These are phyloP conservation scores for Xylaria bambusicola DNA, from an alignment of 495 filamentous ascomycete genomes.

Conservation along the genomic window DNA sequence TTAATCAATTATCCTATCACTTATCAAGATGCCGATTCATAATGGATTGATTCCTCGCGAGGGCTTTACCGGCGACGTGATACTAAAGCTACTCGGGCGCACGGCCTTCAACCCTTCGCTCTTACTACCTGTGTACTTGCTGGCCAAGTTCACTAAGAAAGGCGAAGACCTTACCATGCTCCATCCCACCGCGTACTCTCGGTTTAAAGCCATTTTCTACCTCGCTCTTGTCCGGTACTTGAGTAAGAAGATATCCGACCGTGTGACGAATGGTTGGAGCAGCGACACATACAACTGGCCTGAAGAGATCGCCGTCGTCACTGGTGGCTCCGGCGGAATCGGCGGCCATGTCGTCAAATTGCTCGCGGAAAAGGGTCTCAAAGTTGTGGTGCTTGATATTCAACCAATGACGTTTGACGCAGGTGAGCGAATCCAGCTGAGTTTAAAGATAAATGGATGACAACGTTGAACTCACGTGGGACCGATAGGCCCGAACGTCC, in stretches of 20 bases:
- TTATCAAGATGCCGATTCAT: constrained; percentile 46
- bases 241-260: constrained; percentile 52
- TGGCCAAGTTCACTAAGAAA: constrained; percentile 60
- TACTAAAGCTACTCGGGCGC: constrained; percentile 53
- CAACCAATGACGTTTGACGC: constrained; percentile 57
- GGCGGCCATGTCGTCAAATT: constrained; percentile 62
- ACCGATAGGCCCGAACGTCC: constrained; percentile 48
- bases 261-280: constrained; percentile 62
- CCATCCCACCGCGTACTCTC: constrained; percentile 50
- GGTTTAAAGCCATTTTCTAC: constrained; percentile 49
- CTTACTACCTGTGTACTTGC: constrained; percentile 58
- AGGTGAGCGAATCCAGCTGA: constrained; percentile 37
- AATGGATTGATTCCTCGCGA: constrained; percentile 51
- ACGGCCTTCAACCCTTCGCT: constrained; percentile 64
- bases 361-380: constrained; percentile 59
- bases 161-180: constrained; percentile 53
- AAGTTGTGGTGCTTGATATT: constrained; percentile 71
- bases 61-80: constrained; percentile 64
- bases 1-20: not conserved
- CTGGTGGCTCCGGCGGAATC: constrained; percentile 71
- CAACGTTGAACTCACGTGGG: not conserved
- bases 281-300: constrained; percentile 66
- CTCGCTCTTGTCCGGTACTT: constrained; percentile 52
- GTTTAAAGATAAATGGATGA: no score
- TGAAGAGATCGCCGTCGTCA: constrained; percentile 69